Evolutionary conservation across 306 rosid genomes (phyloP).

Genomic region (Dryas octopetala): DNA sequence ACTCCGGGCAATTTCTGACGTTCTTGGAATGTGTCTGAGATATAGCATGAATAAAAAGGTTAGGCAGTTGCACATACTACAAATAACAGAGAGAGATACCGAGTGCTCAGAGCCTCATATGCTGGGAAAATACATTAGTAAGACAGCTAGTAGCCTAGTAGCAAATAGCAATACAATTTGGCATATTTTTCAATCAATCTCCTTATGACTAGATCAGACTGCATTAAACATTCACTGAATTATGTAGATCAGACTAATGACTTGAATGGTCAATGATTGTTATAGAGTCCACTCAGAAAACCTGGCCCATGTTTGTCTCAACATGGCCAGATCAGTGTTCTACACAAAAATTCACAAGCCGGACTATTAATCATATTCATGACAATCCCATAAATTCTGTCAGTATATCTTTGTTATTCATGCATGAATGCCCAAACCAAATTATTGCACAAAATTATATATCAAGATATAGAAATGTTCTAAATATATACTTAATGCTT

Average conservation of each 20-base stretch:
- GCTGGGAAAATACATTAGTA: background rate
- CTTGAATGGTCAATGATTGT: background rate
- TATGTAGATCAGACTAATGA: background rate
- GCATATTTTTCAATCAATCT: constrained; percentile 17
- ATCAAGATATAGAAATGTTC: background rate
- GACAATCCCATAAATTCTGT: background rate
- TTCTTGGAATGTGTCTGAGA: constrained; percentile 72
- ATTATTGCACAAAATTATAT: constrained; percentile 2
- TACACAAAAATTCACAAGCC: background rate
- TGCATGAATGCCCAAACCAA: background rate
- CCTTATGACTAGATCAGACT: constrained; percentile 1
- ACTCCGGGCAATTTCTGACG: constrained; percentile 44
- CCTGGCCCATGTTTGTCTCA: constrained; percentile 5
- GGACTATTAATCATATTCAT: background rate
- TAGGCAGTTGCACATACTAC: constrained; percentile 28
- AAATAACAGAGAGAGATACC: constrained; percentile 13
- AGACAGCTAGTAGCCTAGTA: background rate
- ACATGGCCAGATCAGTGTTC: background rate
- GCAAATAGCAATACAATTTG: constrained; percentile 1
- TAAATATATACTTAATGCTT: background rate
- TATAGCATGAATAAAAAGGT: constrained; percentile 35
- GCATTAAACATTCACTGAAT: background rate
- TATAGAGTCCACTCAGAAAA: background rate
- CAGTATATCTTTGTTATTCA: background rate
- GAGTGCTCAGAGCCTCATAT: constrained; percentile 1